Base-by-base conservation (phyloP, 116 monocot genomes). In the Phalaenopsis hybrid region DNA sequence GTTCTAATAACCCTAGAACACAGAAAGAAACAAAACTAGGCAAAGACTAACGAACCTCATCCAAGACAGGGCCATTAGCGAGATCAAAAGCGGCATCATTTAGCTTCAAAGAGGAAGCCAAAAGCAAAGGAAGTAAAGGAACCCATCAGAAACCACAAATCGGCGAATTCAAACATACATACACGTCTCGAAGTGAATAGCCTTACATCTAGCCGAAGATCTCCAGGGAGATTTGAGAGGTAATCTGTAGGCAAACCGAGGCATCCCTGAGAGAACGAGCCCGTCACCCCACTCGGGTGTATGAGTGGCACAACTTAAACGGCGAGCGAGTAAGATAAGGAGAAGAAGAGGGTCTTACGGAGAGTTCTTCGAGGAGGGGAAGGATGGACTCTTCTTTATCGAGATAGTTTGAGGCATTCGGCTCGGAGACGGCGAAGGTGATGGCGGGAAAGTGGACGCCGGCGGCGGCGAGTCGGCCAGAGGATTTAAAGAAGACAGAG, bases 11-110 rank as follows among this genome's bases (percentile, higher is more conserved):
- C 72, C 34, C 37, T 72, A 72, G 4, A 72, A 15, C 33, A 72
- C 31, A 0, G 34, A 10, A 34, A 72, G 3, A 61, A 68, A 8
- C 5, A 51, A 79, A 10, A 25, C 3, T 34, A 21, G 67, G 28
- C 45, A 79, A 8, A 80, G 70, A 46, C 28, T 2, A 84, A 84
- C 89, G 76, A 33, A 96, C 96, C 92, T 96, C 94, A 75, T 94
- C 91, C 43, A 92, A 17, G 28, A 96, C 94, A 15, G 94, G 83
- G 25, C 96, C 96, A 57, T 88, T 96, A 1, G 96, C 79, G 20
- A 96, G 91, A 88, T 96, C 94, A 70, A 96, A 96, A 37, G 96
- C 92, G 78, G 96, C 96, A 81, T 96, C 96, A 82, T 96, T 96
- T 21, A 96, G 85, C 96, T 96, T 82, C 65, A 49, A 4, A 75